Conservation (phyloP, 2,329 filamentous ascomycete genomes). For the Xylaria sp. region DNA sequence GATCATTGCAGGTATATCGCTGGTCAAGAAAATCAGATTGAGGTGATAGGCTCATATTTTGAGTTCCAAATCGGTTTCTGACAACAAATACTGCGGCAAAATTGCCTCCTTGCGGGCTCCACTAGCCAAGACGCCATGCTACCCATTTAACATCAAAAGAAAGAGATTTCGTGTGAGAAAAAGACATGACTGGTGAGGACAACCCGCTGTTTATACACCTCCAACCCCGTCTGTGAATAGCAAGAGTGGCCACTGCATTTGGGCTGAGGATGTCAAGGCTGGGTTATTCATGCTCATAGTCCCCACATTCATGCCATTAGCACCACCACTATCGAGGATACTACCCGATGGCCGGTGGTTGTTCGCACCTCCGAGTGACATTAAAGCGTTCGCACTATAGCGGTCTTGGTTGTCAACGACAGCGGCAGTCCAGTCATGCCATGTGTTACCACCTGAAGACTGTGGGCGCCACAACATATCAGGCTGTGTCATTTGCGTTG, state of each 20-base stretch:
- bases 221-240: conserved; percentile 49
- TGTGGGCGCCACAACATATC: conserved; percentile 49
- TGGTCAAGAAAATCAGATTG: not conserved
- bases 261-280: conserved; percentile 42
- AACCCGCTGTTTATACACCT: conserved; percentile 39
- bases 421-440: conserved; percentile 66
- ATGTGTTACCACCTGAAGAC: conserved; percentile 55
- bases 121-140: conserved; percentile 34
- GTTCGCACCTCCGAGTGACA: conserved; percentile 56
- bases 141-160: conserved; percentile 21
- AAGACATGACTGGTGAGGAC: not conserved
- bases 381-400: conserved; percentile 61
- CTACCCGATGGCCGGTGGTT: conserved; percentile 34
- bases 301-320: conserved; percentile 42
- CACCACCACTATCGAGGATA: conserved; percentile 38
- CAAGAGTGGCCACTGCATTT: conserved; percentile 50
- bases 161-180: conserved; percentile 7
- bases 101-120: conserved; percentile 11
- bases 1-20: conserved; percentile 15
- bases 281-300: conserved; percentile 44
- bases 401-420: conserved; percentile 62
- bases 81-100: not conserved
- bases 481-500: conserved; percentile 47
- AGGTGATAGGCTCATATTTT: not conserved
- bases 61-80: conserved; percentile 14